Evolutionary conservation across 148 eudicot species (phyloP).

Genomic region (Chenopodium berlandieri): DNA sequence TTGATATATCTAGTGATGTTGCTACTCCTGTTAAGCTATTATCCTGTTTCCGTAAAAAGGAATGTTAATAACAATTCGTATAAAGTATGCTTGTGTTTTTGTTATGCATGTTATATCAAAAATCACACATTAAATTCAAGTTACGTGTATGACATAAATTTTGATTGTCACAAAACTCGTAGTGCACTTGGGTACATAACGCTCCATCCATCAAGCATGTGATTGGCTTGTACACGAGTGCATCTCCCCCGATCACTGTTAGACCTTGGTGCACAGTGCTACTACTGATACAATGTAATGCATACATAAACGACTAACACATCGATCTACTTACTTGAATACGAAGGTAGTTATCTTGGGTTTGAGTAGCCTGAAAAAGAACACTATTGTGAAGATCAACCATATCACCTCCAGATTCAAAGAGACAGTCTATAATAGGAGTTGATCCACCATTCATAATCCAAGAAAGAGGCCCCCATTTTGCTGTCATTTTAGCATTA

Average conservation of each 20-base stretch:
- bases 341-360: conserved; percentile 33
- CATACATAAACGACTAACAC: not conserved
- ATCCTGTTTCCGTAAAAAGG: conserved; percentile 30
- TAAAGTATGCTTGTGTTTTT: no score
- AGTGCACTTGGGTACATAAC: no score
- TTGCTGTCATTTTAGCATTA: conserved; percentile 37
- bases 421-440: conserved; percentile 29
- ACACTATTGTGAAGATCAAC: conserved; percentile 33
- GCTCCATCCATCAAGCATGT: no score
- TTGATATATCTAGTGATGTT: conserved; percentile 48
- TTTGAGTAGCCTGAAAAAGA: conserved; percentile 27
- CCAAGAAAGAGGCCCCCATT: conserved; percentile 44
- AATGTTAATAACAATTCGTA: no score
- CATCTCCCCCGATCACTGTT: no score
- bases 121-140: no score
- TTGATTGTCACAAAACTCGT: no score
- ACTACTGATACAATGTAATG: no score
- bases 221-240: no score
- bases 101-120: no score
- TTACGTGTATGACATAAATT: no score
- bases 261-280: not conserved
- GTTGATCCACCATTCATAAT: conserved; percentile 18
- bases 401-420: conserved; percentile 26
- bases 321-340: conserved; percentile 25
- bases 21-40: conserved; percentile 44